Conservation (phyloP, 768 basidiomycete genomes). For the Kwoniella shandongensis region DNA sequence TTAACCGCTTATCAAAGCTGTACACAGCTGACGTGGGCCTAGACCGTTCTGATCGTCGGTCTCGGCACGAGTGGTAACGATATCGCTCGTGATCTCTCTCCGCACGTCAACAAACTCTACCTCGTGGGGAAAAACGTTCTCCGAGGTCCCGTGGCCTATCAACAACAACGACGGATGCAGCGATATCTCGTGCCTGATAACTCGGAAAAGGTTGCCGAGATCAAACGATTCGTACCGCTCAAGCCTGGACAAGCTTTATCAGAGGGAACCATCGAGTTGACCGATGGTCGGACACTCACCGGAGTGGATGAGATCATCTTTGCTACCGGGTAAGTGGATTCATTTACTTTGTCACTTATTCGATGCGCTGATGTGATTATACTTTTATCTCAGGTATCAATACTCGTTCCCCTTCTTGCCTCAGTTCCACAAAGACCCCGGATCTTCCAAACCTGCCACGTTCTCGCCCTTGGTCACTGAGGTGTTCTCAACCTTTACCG, state of each 20-base stretch:
- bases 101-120: conserved; percentile 53
- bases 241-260: conserved; percentile 34
- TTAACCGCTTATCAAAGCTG: conserved; percentile 8
- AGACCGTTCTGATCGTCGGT: conserved; percentile 57
- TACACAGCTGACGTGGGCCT: conserved; percentile 7
- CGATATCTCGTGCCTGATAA: conserved; percentile 31
- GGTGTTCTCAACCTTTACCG: conserved; percentile 56
- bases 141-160: conserved; percentile 26
- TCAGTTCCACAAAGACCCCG: conserved; percentile 50
- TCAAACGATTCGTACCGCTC: conserved; percentile 54
- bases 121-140: conserved; percentile 44
- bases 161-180: conserved; percentile 25
- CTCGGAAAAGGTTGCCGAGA: conserved; percentile 53
- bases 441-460: not conserved
- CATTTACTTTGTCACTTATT: not conserved
- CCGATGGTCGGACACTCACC: conserved; percentile 55
- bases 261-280: conserved; percentile 52
- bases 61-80: conserved; percentile 55
- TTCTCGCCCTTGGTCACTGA: conserved; percentile 52
- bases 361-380: not conserved
- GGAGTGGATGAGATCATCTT: conserved; percentile 56
- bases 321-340: conserved; percentile 52
- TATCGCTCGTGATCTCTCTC: conserved; percentile 52
- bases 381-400: conserved; percentile 29
- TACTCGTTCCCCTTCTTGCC: conserved; percentile 57